phyloP scores from a whole-genome alignment of 495 filamentous ascomycete genomes.

The Aspergillus heteromorphus region DNA sequence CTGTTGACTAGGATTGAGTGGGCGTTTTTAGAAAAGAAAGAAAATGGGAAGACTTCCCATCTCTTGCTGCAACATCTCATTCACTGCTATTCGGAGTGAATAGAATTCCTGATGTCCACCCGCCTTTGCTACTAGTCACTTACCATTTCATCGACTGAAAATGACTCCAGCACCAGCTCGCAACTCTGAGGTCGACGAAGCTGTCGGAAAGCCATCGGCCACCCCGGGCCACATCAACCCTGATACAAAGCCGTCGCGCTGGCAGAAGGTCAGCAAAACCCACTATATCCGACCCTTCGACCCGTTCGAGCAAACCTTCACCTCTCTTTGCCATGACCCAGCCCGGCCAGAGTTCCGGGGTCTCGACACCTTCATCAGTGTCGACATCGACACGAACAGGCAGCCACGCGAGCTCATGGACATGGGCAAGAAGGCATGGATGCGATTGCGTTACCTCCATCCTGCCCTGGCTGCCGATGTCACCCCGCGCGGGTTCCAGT shows the following conservation, averaged over 20 bases:
- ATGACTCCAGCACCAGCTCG: no score
- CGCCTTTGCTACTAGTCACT: no score
- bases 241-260: background rate
- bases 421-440: background rate
- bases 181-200: no score
- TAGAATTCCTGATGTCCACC: no score
- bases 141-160: no score
- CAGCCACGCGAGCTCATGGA: background rate
- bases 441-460: background rate
- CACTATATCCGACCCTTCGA: background rate
- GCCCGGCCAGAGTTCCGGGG: background rate
- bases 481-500: background rate
- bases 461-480: background rate
- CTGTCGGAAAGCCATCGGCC: no score
- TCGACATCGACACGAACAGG: background rate
- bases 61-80: no score
- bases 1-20: no score
- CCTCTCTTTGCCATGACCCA: background rate
- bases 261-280: background rate
- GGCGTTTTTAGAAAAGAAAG: no score
- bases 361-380: background rate
- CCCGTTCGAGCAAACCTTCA: background rate
- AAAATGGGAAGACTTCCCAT: no score
- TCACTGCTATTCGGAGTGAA: no score
- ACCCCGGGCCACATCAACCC: no score